Evolutionary conservation across 2,329 filamentous ascomycete genomes (phyloP).

Genomic region (Aspergillus floridensis): DNA sequence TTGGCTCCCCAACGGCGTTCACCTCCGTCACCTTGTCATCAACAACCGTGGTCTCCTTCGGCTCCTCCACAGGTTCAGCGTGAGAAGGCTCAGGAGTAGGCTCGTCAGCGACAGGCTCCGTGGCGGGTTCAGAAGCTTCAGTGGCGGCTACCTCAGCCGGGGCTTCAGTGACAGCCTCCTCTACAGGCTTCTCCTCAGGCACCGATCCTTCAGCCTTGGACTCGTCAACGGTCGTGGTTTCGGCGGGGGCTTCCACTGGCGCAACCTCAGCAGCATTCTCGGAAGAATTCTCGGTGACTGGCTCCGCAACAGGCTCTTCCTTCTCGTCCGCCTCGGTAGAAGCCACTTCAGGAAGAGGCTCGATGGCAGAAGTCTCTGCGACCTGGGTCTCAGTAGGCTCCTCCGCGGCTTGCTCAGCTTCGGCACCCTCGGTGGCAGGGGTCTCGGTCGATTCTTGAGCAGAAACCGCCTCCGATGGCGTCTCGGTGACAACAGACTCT

Average conservation of each 20-base stretch:
- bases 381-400: constrained; percentile 3
- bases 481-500: constrained; percentile 7
- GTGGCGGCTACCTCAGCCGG: background rate
- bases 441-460: constrained; percentile 6
- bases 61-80: background rate
- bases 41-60: background rate
- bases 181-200: constrained; percentile 5
- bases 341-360: background rate
- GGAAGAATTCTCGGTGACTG: background rate
- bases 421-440: constrained; percentile 7
- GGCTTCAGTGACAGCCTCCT: background rate
- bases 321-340: background rate
- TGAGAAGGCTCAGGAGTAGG: background rate
- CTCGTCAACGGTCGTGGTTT: constrained; percentile 8
- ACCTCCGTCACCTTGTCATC: background rate
- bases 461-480: constrained; percentile 4
- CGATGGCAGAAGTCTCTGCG: background rate
- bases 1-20: background rate
- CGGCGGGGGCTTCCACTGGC: background rate
- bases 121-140: background rate
- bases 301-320: constrained; percentile 8
- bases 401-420: constrained; percentile 4
- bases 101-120: background rate
- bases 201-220: background rate
- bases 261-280: background rate